Conservation (phyloP, 1,284 basidiomycete species). For the Inonotus obliquus region DNA sequence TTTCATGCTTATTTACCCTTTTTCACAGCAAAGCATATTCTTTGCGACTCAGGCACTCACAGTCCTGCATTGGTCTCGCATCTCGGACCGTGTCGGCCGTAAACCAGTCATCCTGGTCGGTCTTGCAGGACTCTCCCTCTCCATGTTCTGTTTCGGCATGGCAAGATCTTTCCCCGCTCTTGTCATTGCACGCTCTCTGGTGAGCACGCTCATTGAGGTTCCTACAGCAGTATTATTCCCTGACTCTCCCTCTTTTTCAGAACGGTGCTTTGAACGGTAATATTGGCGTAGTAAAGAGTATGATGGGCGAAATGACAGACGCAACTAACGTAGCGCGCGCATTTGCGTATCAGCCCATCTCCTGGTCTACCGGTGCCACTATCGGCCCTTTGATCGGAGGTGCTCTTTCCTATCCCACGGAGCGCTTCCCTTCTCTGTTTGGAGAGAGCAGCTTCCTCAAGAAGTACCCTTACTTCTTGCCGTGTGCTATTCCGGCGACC, state of each 20-base stretch:
- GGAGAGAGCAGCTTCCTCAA: slow-evolving; percentile 22
- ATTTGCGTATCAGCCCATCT: slow-evolving; percentile 24
- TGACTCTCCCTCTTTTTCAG: background rate
- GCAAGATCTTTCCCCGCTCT: slow-evolving; percentile 25
- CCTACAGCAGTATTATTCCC: too few species aligned
- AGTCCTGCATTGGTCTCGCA: slow-evolving; percentile 30
- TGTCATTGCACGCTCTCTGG: slow-evolving; percentile 31
- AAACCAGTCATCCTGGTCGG: slow-evolving; percentile 29
- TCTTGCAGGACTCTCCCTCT: slow-evolving; percentile 26
- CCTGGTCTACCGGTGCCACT: slow-evolving; percentile 22
- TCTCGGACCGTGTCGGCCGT: slow-evolving; percentile 29
- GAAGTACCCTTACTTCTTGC: slow-evolving; percentile 26
- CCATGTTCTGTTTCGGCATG: slow-evolving; percentile 27
- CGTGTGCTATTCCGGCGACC: slow-evolving; percentile 23
- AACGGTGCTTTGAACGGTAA: slow-evolving; percentile 33
- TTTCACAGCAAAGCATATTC: slow-evolving; percentile 25
- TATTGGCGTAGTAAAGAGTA: slow-evolving; percentile 26
- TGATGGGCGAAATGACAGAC: slow-evolving; percentile 33
- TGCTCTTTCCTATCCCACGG: slow-evolving; percentile 23
- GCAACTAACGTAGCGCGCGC: slow-evolving; percentile 30
- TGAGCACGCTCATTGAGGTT: background rate
- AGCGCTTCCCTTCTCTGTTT: slow-evolving; percentile 23
- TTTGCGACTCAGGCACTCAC: slow-evolving; percentile 26
- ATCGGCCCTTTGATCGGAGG: slow-evolving; percentile 26
- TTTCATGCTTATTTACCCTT: background rate